A percentile compares a stretch with the other conserved stretches of the same genome.
These are phyloP conservation scores for Leccinum fibrillosum DNA, from an alignment of 768 basidiomycete species.

Conservation along the genomic window DNA sequence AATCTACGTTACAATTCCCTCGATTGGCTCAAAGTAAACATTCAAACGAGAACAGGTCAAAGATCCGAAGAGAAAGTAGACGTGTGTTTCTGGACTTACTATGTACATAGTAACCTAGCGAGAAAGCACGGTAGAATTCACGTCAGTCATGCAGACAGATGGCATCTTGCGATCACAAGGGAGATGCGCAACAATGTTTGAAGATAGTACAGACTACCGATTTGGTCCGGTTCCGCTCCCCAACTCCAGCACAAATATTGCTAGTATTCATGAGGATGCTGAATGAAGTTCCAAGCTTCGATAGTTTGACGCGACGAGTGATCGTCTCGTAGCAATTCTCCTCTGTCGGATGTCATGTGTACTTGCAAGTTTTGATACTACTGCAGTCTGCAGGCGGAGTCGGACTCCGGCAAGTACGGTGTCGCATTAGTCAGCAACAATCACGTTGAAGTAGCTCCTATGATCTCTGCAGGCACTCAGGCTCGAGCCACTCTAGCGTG, in stretches of 20 bases:
- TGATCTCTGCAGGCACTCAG: too few relatives aligned
- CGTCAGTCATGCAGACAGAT: slow-evolving; percentile 57
- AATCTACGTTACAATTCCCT: slow-evolving; percentile 43
- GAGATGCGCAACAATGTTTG: background rate
- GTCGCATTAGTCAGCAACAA: too few relatives aligned
- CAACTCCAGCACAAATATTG: slow-evolving; percentile 54
- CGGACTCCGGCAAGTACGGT: too few relatives aligned
- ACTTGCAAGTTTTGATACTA: too few relatives aligned
- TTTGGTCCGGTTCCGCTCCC: slow-evolving; percentile 65
- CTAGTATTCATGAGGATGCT: too few relatives aligned
- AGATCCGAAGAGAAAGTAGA: background rate
- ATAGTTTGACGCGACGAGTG: too few relatives aligned
- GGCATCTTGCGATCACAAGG: slow-evolving; percentile 1
- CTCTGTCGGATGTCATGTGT: too few relatives aligned
- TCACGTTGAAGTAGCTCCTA: too few relatives aligned
- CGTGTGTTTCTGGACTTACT: slow-evolving; percentile 40
- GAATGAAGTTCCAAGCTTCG: too few relatives aligned
- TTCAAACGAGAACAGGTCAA: background rate
- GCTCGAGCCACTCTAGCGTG: too few relatives aligned
- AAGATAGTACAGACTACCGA: slow-evolving; percentile 52
- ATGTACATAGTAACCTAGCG: slow-evolving; percentile 59
- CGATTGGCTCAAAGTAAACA: slow-evolving; percentile 41
- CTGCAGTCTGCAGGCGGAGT: too few relatives aligned
- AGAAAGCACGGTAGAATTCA: slow-evolving; percentile 57
- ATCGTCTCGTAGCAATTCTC: too few relatives aligned